These are phyloP conservation scores for Trichomonas vaginalis DNA, from an alignment of 208 protist genomes.

Conservation along the genomic window DNA sequence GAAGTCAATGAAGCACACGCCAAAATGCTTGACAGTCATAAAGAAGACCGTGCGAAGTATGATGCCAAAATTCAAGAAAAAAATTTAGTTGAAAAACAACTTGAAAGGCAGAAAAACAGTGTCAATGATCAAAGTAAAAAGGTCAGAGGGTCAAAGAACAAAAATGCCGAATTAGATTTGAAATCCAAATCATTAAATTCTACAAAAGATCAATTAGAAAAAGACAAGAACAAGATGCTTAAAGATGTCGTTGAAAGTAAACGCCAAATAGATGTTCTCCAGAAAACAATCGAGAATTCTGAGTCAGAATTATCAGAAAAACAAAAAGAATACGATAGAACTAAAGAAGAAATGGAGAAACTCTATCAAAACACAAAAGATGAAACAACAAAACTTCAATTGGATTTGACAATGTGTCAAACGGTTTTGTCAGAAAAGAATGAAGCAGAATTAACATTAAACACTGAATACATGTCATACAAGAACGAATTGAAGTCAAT, in stretches of 20 bases:
- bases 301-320: background rate
- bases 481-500: conserved; percentile 10
- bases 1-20: background rate
- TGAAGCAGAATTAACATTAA: background rate
- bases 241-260: background rate
- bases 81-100: background rate
- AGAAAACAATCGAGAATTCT: background rate
- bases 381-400: conserved; percentile 17
- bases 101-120: background rate
- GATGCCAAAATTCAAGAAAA: conserved; percentile 1
- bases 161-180: background rate
- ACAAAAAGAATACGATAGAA: background rate
- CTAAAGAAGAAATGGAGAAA: background rate
- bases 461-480: background rate
- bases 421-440: background rate
- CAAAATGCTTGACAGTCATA: background rate
- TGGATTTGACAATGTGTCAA: conserved; percentile 24
- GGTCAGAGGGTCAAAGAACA: background rate
- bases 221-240: background rate
- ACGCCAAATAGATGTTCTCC: background rate
- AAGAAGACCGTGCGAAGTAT: background rate
- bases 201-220: background rate
- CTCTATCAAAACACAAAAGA: conserved; percentile 18
- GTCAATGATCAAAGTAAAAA: background rate
- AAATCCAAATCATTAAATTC: background rate